Base-by-base conservation (phyloP, 1,284 basidiomycete species). In the Moesziomyces antarcticus region DNA sequence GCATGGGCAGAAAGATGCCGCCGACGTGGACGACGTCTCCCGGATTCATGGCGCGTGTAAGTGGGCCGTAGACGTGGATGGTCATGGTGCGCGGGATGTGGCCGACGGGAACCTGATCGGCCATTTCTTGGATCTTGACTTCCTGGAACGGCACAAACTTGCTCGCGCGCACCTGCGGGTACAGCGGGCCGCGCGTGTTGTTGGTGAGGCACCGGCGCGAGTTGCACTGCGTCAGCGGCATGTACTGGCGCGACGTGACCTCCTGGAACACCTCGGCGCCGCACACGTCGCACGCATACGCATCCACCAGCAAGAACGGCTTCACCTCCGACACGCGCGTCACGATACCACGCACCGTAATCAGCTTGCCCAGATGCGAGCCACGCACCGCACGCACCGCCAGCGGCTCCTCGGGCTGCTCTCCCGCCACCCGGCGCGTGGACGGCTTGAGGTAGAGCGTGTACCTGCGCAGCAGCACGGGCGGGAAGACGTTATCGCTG, bases 51-150 rank as follows among this genome's bases (percentile, higher is more conserved):
- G 89, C 87, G 42, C 97, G 91, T 5, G 94, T 96, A 46, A 97
- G 88, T 59, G 89, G 91, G 14, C 97, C 97, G 76, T 93, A 91
- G 41, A 99, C 88, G 84, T 99, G 95, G 30, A 98, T 86, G 0
- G 94, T 95, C 97, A 98, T 99, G 3, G 94, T 94, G 40, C 97
- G 91, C 33, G 97, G 97, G 65, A 99, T 99, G 84, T 99, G 97
- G 4, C 97, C 97, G 40, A 99, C 95, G 22, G 97, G 97, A 0
- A 99, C 97, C 90, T 99, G 97, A 82, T 99, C 97, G 24, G 97
- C 93, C 96, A 99, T 97, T 85, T 99, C 97, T 85, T 99, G 97
- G 50, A 99, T 93, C 86, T 97, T 97, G 74, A 97, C 90, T 85
- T 99, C 97, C 84, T 99, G 97, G 88, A 99, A 99, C 0, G 96